A percentile compares a stretch with the other conserved stretches of the same genome.
Evolutionary conservation across 805 yeast genomes (phyloP).

Genomic region (Ascoidea tarda): DNA sequence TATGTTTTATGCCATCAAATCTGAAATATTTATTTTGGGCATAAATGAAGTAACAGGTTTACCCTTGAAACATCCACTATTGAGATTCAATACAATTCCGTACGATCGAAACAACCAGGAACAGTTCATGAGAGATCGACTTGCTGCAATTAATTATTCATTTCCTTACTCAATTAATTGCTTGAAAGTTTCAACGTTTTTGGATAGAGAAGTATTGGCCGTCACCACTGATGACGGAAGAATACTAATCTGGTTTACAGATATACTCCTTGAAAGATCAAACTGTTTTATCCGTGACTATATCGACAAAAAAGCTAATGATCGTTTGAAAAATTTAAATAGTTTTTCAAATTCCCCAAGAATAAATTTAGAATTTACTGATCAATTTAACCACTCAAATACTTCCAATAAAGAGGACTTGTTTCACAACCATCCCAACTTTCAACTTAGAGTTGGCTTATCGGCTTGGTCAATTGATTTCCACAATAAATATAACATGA

Average conservation of each 20-base stretch:
- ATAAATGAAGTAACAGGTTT: slow-evolving; percentile 17
- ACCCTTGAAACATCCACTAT: slow-evolving; percentile 15
- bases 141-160: slow-evolving; percentile 34
- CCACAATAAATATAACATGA: slow-evolving; percentile 17
- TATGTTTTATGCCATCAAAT: slow-evolving; percentile 21
- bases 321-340: not conserved
- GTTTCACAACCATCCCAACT: slow-evolving; percentile 14
- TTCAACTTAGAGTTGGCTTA: slow-evolving; percentile 21
- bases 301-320: not conserved
- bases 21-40: slow-evolving; percentile 21
- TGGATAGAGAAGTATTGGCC: slow-evolving; percentile 27
- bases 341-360: not conserved
- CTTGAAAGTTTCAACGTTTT: slow-evolving; percentile 24
- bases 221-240: slow-evolving; percentile 45
- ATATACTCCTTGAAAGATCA: slow-evolving; percentile 15
- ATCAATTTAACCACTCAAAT: not conserved
- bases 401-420: slow-evolving; percentile 9
- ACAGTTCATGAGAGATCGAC: slow-evolving; percentile 18
- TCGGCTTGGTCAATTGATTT: slow-evolving; percentile 57
- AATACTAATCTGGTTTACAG: slow-evolving; percentile 23
- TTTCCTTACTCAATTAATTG: slow-evolving; percentile 44
- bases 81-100: slow-evolving; percentile 30
- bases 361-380: no score
- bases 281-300: not conserved
- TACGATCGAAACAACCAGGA: slow-evolving; percentile 19